phyloP scores from a whole-genome alignment of 495 filamentous ascomycete genomes.

The Aspergillus wentii region DNA sequence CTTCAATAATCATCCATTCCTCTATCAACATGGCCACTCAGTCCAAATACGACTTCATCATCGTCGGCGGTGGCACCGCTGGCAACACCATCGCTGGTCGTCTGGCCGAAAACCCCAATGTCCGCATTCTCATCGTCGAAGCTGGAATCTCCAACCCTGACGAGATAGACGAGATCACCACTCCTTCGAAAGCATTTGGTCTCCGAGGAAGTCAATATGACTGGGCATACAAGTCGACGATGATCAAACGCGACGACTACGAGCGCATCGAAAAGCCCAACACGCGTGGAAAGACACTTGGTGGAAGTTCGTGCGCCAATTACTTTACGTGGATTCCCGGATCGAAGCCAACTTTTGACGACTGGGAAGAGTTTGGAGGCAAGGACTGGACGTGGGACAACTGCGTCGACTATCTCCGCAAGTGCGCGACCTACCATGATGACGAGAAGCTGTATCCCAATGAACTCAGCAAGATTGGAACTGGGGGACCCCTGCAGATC shows the following conservation, averaged over 20 bases:
- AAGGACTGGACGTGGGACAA: constrained; percentile 54
- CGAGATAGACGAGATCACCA: constrained; percentile 37
- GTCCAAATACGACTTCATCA: constrained; percentile 31
- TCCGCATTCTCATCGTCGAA: constrained; percentile 51
- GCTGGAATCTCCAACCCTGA: constrained; percentile 37
- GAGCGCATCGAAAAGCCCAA: constrained; percentile 59
- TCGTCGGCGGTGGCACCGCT: constrained; percentile 54
- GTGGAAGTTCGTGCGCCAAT: constrained; percentile 48
- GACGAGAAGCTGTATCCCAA: constrained; percentile 33
- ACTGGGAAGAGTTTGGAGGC: constrained; percentile 52
- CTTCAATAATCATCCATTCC: not conserved
- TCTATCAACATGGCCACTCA: constrained; percentile 17
- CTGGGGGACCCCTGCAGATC: constrained; percentile 47
- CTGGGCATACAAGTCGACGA: constrained; percentile 60
- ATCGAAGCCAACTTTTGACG: constrained; percentile 50
- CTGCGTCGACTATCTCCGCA: constrained; percentile 46
- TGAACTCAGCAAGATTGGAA: constrained; percentile 44
- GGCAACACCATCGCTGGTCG: constrained; percentile 55
- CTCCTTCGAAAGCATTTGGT: constrained; percentile 37
- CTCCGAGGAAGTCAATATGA: constrained; percentile 47
- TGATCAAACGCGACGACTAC: constrained; percentile 58
- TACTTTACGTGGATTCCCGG: constrained; percentile 57
- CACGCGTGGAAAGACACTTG: constrained; percentile 50
- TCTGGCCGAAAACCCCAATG: constrained; percentile 49
- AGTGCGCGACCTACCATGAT: constrained; percentile 54